Evolutionary conservation across 257 asterid genomes (phyloP).

Genomic region (Solanum okadae): DNA sequence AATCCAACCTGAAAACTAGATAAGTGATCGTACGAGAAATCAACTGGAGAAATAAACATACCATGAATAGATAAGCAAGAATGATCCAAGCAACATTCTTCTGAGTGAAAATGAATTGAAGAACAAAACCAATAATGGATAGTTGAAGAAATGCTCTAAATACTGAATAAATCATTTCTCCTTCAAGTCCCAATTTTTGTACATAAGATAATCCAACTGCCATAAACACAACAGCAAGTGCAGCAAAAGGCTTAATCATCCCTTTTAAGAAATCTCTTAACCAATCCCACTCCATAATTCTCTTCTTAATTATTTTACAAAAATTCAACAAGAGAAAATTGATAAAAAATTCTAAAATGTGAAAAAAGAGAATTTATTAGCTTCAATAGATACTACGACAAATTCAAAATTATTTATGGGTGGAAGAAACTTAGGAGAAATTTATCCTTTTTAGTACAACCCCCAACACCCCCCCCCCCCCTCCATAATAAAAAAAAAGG

Average conservation of each 20-base stretch:
- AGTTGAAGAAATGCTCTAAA: constrained; percentile 84
- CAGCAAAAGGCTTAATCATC: constrained; percentile 78
- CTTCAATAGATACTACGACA: neutral
- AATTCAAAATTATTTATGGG: neutral
- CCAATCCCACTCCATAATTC: constrained; percentile 61
- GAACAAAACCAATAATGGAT: constrained; percentile 77
- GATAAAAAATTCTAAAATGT: neutral
- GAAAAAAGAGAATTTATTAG: neutral
- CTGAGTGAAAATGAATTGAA: constrained; percentile 73
- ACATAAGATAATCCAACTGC: constrained; percentile 57
- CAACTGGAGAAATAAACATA: neutral
- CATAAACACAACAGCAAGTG: constrained; percentile 69
- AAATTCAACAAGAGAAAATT: neutral
- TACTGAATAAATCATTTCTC: constrained; percentile 67
- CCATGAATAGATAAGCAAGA: constrained; percentile 92
- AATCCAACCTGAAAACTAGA: neutral
- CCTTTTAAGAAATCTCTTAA: constrained; percentile 54
- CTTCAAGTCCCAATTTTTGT: constrained; percentile 66
- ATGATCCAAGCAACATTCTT: constrained; percentile 55
- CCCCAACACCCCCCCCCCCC: neutral
- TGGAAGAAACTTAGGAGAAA: neutral
- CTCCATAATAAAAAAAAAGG: neutral
- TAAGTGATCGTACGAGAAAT: neutral
- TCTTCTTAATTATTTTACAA: neutral
- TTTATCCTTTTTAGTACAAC: neutral